Conservation (phyloP, 2,329 filamentous ascomycete species). For the Niveomyces coronatus region DNA sequence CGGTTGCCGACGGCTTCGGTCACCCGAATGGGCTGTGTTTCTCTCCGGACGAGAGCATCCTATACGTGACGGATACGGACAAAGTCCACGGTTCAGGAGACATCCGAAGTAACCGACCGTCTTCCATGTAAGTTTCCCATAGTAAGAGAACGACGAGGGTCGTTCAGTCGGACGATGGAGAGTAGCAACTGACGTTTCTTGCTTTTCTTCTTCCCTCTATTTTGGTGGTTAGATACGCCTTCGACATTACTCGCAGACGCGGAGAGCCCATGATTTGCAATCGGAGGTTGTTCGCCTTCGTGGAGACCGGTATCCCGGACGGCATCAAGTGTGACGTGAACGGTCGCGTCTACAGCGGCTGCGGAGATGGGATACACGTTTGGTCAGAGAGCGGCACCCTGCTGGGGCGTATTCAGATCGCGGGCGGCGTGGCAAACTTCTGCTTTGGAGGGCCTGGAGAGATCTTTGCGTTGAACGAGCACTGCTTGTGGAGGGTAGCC, state of each 20-base stretch:
- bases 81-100: slow-evolving; percentile 22
- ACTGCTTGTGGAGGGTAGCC: slow-evolving; percentile 27
- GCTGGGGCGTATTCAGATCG: slow-evolving; percentile 33
- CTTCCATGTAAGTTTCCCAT: slow-evolving; percentile 17
- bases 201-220: no score
- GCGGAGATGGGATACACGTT: slow-evolving; percentile 37
- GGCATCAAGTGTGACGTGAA: slow-evolving; percentile 35
- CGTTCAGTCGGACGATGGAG: not conserved
- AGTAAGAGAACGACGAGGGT: no score
- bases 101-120: slow-evolving; percentile 10
- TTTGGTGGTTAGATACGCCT: slow-evolving; percentile 24
- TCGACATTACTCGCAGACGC: slow-evolving; percentile 19
- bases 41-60: slow-evolving; percentile 31
- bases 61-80: slow-evolving; percentile 37
- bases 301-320: slow-evolving; percentile 35
- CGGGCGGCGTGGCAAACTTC: slow-evolving; percentile 35
- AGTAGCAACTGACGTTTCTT: not conserved
- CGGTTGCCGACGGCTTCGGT: slow-evolving; percentile 36
- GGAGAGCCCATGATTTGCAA: slow-evolving; percentile 33
- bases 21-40: slow-evolving; percentile 36
- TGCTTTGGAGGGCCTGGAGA: slow-evolving; percentile 33
- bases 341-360: slow-evolving; percentile 40
- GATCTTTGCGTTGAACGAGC: slow-evolving; percentile 38
- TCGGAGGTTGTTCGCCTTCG: slow-evolving; percentile 39
- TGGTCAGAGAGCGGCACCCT: slow-evolving; percentile 36